A percentile compares a stretch with the other conserved stretches of the same genome.
phyloP scores from a whole-genome alignment of 192 early-diverging fungal species.

The Entomortierella lignicola region DNA sequence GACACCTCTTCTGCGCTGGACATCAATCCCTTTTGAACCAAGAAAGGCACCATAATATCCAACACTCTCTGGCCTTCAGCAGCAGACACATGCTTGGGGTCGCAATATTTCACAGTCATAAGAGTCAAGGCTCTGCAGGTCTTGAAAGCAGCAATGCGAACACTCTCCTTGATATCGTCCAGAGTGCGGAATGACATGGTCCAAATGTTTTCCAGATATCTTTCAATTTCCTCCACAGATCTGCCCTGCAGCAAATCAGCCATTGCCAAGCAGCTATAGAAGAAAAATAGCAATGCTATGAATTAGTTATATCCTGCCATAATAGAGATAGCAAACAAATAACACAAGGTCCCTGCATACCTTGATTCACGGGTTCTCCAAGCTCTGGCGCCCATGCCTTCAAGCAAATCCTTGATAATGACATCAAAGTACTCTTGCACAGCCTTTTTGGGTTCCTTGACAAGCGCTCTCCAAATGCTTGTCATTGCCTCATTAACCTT shows the following conservation, averaged over 20 bases:
- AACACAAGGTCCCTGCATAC: too few relatives aligned
- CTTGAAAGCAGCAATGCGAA: slow-evolving; percentile 82
- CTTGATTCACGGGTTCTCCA: slow-evolving; percentile 92
- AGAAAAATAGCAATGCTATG: not conserved
- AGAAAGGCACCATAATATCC: slow-evolving; percentile 88
- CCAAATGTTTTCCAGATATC: slow-evolving; percentile 87
- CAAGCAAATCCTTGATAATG: slow-evolving; percentile 86
- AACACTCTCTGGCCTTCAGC: slow-evolving; percentile 78
- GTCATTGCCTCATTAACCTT: slow-evolving; percentile 91
- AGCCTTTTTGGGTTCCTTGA: slow-evolving; percentile 74
- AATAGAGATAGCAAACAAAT: too few relatives aligned
- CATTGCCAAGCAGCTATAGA: slow-evolving; percentile 71
- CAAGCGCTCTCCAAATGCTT: slow-evolving; percentile 87
- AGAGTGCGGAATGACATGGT: slow-evolving; percentile 89
- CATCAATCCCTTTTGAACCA: slow-evolving; percentile 78
- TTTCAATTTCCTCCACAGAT: slow-evolving; percentile 74
- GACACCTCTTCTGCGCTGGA: slow-evolving; percentile 90
- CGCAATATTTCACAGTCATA: slow-evolving; percentile 88
- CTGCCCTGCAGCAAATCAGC: slow-evolving; percentile 78
- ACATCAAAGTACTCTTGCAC: slow-evolving; percentile 80
- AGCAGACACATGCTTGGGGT: slow-evolving; percentile 70
- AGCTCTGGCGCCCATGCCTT: slow-evolving; percentile 79
- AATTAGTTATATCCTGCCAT: too few relatives aligned
- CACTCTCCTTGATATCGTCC: slow-evolving; percentile 96
- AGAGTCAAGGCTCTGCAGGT: slow-evolving; percentile 83